Evolutionary conservation across 1,139 yeast genomes (phyloP), one percentile per base, ranked within the genome.

Genomic region (Debaryomyces singareniensis): DNA sequence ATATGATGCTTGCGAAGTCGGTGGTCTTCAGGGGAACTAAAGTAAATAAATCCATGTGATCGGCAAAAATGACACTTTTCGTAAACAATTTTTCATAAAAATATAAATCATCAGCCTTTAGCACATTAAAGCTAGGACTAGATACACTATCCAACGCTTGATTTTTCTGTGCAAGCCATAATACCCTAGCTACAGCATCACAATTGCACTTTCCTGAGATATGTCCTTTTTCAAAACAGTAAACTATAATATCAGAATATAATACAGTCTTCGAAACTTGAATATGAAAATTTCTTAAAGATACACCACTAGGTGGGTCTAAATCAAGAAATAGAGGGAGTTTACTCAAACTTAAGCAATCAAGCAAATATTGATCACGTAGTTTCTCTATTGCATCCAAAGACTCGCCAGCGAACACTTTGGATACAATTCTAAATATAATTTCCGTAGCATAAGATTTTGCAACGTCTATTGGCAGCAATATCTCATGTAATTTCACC

Each of bases 221-320:
- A 34, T 64, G 65, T 24, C 51, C 52, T 5, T 53, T 45, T 28
- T 69, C 63, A 35, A 74, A 63, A 35, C 58, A 50, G 47, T 83
- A 85, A 10, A 84, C 73, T 15, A 80, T 58, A 34, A 83, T 71
- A 47, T 84, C 94, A 1, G 89, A 72, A 20, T 82, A 63, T 12
- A 71, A 62, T 5, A 86, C 79, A 47, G 76, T 59, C 46, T 82
- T 84, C 14, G 83, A 69, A 5, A 75, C 84, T 53, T 84, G 95
- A 35, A 78, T 77, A 42, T 79, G 82, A 51, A 82, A 85, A 49
- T 83, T 83, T 37, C 95, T 66, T 29, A 82, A 60, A 5, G 83
- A 76, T 3, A 81, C 75, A 10, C 91, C 93, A 20, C 66, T 55
- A 31, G 65, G 72, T 2, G 93, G 89, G 41, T 78, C 84, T 41